These are phyloP conservation scores for Venturiaceae sp. DNA, from an alignment of 2,329 filamentous ascomycete genomes.

Conservation along the genomic window DNA sequence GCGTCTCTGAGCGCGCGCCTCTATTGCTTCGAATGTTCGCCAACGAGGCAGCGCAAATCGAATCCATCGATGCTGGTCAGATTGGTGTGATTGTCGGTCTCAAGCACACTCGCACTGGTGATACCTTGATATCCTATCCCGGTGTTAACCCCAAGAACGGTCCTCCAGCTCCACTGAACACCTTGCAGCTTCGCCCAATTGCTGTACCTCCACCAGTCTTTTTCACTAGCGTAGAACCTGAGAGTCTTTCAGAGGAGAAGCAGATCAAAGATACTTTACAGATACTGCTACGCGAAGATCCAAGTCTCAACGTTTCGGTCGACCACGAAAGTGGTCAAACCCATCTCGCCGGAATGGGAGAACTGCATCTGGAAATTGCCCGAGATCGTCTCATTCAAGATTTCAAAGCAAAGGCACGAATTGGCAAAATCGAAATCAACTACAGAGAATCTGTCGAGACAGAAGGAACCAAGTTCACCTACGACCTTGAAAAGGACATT, in stretches of 20 bases:
- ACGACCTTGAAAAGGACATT: slow-evolving; percentile 67
- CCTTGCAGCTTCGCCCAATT: slow-evolving; percentile 76
- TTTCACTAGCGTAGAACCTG: slow-evolving; percentile 84
- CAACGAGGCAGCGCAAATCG: slow-evolving; percentile 74
- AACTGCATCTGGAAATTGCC: slow-evolving; percentile 89
- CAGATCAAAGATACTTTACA: slow-evolving; percentile 66
- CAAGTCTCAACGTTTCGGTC: slow-evolving; percentile 73
- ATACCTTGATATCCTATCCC: slow-evolving; percentile 73
- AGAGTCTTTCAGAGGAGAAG: slow-evolving; percentile 70
- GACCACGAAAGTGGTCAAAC: slow-evolving; percentile 91
- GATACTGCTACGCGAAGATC: slow-evolving; percentile 80
- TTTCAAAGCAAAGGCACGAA: slow-evolving; percentile 74
- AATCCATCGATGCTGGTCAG: slow-evolving; percentile 71
- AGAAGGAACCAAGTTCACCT: slow-evolving; percentile 37
- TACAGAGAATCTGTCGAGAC: slow-evolving; percentile 71
- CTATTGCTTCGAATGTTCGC: slow-evolving; percentile 85
- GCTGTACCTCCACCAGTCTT: slow-evolving; percentile 89
- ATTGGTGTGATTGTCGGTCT: slow-evolving; percentile 90
- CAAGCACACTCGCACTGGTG: slow-evolving; percentile 85
- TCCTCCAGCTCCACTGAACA: slow-evolving; percentile 59
- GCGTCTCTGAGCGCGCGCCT: slow-evolving; percentile 68
- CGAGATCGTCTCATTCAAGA: slow-evolving; percentile 79
- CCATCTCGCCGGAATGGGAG: slow-evolving; percentile 90
- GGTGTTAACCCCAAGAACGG: slow-evolving; percentile 50
- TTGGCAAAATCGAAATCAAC: slow-evolving; percentile 88